A percentile compares a stretch with the other conserved stretches of the same genome.
These are phyloP conservation scores for Ligustrum vulgare DNA, from an alignment of 257 asterid species.

Conservation along the genomic window DNA sequence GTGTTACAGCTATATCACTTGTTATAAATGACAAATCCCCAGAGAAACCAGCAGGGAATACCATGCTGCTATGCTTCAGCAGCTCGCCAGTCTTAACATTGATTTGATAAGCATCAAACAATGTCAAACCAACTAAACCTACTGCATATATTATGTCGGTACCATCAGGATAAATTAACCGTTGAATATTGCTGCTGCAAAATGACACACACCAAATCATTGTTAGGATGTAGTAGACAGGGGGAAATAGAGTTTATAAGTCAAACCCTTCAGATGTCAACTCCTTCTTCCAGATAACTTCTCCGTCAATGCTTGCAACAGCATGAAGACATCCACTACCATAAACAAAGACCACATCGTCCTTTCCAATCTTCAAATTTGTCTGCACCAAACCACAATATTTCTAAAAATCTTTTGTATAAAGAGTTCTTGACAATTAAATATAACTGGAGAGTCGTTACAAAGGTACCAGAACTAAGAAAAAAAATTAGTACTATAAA, in stretches of 20 bases:
- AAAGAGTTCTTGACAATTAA: background rate
- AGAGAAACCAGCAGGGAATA: slow-evolving; percentile 65
- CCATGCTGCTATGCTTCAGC: slow-evolving; percentile 51
- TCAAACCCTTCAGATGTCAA: slow-evolving; percentile 74
- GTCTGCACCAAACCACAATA: slow-evolving; percentile 51
- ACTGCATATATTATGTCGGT: slow-evolving; percentile 57
- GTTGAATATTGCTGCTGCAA: slow-evolving; percentile 69
- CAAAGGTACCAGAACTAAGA: background rate
- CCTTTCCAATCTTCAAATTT: slow-evolving; percentile 66
- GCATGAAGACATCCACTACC: slow-evolving; percentile 83
- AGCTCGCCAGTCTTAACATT: slow-evolving; percentile 70
- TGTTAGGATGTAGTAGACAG: slow-evolving; percentile 9
- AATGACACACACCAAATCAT: slow-evolving; percentile 26
- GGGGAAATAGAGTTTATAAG: slow-evolving; percentile 16
- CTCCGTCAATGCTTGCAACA: slow-evolving; percentile 85
- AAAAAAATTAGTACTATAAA: slow-evolving; percentile 1
- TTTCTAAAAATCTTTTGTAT: slow-evolving; percentile 7
- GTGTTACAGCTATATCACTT: slow-evolving; percentile 60
- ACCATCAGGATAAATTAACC: slow-evolving; percentile 69
- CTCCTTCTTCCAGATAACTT: slow-evolving; percentile 81
- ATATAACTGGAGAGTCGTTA: background rate
- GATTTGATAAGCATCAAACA: slow-evolving; percentile 58
- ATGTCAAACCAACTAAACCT: slow-evolving; percentile 58
- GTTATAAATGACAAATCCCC: slow-evolving; percentile 74
- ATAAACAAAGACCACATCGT: slow-evolving; percentile 60